Evolutionary conservation across 2,329 filamentous ascomycete genomes (phyloP).

Genomic region (Macrophomina phaseolina): DNA sequence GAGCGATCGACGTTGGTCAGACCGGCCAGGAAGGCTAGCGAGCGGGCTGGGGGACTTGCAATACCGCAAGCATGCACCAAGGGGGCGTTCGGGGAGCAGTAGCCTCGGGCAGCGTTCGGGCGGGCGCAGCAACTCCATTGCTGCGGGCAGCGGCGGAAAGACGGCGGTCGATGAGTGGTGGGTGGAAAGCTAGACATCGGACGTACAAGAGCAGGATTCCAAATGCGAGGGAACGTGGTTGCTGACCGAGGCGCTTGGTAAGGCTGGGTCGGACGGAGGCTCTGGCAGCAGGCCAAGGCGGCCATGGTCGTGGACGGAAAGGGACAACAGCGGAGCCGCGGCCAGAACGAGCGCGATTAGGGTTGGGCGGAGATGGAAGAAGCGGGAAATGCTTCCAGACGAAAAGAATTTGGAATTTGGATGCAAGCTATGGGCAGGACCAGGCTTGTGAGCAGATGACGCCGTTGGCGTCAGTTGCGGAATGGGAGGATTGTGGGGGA

Average conservation of each 20-base stretch:
- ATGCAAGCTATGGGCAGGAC: not conserved
- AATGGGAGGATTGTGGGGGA: not conserved
- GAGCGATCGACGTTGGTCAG: not conserved
- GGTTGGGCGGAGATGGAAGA: not conserved
- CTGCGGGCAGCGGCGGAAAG: not conserved
- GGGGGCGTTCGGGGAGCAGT: not conserved
- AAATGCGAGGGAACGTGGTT: not conserved
- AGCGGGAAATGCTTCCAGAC: not conserved
- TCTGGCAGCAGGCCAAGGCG: not conserved
- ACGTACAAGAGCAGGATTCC: not conserved
- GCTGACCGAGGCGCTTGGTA: not conserved
- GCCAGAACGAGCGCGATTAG: not conserved
- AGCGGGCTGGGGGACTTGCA: not conserved
- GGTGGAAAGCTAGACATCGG: not conserved
- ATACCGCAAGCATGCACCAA: not conserved
- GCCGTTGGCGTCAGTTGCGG: not conserved
- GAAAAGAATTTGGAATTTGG: constrained; percentile 15
- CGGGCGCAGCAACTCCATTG: too few species aligned
- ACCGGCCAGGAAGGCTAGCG: not conserved
- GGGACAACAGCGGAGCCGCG: not conserved
- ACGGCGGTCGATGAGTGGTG: not conserved
- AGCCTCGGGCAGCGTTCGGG: not conserved
- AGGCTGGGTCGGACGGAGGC: not conserved
- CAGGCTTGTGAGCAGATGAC: not conserved
- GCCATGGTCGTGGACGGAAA: not conserved